These are phyloP conservation scores for Penicillium occitanis DNA, from an alignment of 2,329 filamentous ascomycete species.

Conservation along the genomic window DNA sequence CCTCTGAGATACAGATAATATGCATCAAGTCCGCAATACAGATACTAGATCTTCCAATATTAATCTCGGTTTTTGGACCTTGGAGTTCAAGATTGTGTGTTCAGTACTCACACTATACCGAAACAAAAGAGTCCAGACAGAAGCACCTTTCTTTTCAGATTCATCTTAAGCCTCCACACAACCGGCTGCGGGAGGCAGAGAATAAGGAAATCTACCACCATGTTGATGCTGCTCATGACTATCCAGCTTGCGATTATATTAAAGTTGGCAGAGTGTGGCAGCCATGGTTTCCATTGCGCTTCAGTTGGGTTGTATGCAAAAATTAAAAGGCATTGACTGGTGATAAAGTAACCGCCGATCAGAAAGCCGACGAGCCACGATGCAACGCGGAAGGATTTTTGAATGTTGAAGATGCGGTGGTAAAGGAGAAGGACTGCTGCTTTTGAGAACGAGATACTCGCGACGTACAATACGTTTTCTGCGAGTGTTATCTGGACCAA, in stretches of 20 bases:
- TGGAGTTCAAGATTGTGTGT: background rate
- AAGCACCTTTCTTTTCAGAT: background rate
- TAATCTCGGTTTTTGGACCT: background rate
- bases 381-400: conserved; percentile 1
- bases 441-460: conserved; percentile 2
- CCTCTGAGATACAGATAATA: background rate
- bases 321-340: background rate
- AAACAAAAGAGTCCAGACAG: background rate
- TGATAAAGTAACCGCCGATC: background rate
- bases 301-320: conserved; percentile 1
- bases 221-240: background rate
- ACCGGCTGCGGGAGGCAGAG: background rate
- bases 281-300: background rate
- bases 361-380: background rate
- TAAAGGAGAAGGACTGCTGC: background rate
- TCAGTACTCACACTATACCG: conserved; percentile 1
- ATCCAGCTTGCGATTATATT: conserved; percentile 1
- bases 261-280: conserved; percentile 1
- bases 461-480: conserved; percentile 2
- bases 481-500: background rate
- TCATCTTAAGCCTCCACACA: conserved; percentile 1
- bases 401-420: conserved; percentile 1
- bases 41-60: background rate
- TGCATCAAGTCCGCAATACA: conserved; percentile 1
- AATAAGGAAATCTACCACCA: conserved; percentile 2